Percentiles rank a stretch among this genome's conserved stretches.
phyloP scores from a whole-genome alignment of 2,329 filamentous ascomycete species.

The Cercospora citrullina region DNA sequence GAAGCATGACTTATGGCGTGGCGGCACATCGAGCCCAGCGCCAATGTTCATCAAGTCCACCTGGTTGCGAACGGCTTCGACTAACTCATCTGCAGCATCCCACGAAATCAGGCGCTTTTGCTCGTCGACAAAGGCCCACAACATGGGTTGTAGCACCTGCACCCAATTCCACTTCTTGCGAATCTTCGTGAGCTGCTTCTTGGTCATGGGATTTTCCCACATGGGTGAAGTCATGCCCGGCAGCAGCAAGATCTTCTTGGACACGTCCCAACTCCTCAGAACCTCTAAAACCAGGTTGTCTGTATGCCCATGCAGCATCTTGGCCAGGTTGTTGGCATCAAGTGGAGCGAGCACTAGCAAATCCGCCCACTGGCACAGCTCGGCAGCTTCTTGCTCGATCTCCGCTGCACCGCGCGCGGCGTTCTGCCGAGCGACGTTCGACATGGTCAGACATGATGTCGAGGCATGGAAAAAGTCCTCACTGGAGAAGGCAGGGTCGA shows the following conservation, averaged over 20 bases:
- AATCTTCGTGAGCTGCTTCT: constrained; percentile 82
- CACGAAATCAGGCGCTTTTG: constrained; percentile 54
- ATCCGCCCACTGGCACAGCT: constrained; percentile 84
- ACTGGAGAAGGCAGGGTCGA: constrained; percentile 37
- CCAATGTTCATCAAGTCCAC: constrained; percentile 73
- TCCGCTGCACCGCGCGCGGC: constrained; percentile 30
- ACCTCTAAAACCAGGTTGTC: constrained; percentile 80
- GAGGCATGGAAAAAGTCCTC: constrained; percentile 39
- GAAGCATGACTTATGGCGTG: constrained; percentile 37
- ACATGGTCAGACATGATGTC: constrained; percentile 35
- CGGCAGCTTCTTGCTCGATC: constrained; percentile 52
- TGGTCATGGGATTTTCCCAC: constrained; percentile 89
- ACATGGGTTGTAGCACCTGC: constrained; percentile 72
- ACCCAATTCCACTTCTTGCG: constrained; percentile 85
- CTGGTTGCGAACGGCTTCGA: constrained; percentile 74
- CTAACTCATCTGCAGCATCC: constrained; percentile 67
- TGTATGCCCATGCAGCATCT: constrained; percentile 82
- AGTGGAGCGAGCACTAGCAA: constrained; percentile 81
- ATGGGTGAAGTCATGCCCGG: constrained; percentile 86
- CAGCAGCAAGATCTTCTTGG: constrained; percentile 80
- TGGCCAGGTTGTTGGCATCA: constrained; percentile 78
- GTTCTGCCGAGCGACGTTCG: constrained; percentile 33
- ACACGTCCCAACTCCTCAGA: constrained; percentile 80
- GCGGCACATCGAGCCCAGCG: constrained; percentile 61
- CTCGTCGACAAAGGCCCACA: constrained; percentile 69